These are phyloP conservation scores for Irpex sp. DNA, from an alignment of 1,284 basidiomycete genomes.

Conservation along the genomic window DNA sequence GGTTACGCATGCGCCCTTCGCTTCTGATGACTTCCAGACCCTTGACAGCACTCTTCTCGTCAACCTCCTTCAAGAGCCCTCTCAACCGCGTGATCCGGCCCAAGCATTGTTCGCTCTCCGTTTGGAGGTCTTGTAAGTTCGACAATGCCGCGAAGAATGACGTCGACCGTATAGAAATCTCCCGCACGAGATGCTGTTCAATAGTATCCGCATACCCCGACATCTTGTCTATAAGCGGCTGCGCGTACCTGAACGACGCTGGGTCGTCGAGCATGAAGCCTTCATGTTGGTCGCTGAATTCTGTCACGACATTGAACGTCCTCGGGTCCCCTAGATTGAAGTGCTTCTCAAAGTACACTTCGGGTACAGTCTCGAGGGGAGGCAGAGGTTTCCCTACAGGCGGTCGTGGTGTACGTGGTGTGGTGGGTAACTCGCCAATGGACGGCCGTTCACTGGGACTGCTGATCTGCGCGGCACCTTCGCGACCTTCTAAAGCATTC, in stretches of 20 bases:
- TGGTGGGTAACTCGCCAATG: constrained; percentile 17
- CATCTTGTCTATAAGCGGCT: constrained; percentile 86
- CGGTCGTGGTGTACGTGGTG: constrained; percentile 31
- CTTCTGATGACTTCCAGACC: constrained; percentile 73
- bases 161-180: constrained; percentile 87
- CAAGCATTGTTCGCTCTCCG: constrained; percentile 84
- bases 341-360: constrained; percentile 72
- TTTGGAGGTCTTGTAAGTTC: constrained; percentile 89
- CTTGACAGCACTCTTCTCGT: constrained; percentile 72
- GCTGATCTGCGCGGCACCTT: constrained; percentile 42
- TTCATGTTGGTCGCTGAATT: constrained; percentile 29
- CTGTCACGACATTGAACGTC: constrained; percentile 83
- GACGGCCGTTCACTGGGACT: constrained; percentile 22
- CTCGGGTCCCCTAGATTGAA: constrained; percentile 88
- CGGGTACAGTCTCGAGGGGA: constrained; percentile 75
- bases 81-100: constrained; percentile 75
- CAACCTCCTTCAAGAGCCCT: constrained; percentile 70
- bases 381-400: constrained; percentile 46
- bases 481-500: constrained; percentile 43
- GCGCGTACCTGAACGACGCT: constrained; percentile 58
- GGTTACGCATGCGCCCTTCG: constrained; percentile 59
- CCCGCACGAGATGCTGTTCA: constrained; percentile 91
- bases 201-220: constrained; percentile 93
- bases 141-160: constrained; percentile 97
- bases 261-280: constrained; percentile 39